Percentiles rank a stretch among this genome's conserved stretches.
These are phyloP conservation scores for Rhizopus arrhizus DNA, from an alignment of 371 early-diverging fungal genomes.

Conservation along the genomic window DNA sequence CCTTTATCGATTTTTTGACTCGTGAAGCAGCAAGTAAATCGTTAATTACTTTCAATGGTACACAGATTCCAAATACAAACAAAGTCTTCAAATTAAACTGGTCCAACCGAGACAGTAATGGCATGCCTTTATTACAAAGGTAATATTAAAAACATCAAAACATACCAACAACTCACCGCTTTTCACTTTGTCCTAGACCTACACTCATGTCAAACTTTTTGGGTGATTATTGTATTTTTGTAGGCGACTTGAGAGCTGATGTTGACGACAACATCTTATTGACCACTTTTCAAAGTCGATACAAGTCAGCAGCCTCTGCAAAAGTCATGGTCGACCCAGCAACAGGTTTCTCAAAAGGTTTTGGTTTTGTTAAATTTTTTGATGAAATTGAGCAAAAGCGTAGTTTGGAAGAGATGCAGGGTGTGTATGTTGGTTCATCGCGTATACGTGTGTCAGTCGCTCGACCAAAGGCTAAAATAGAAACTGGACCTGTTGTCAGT, in stretches of 20 bases:
- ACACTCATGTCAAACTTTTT: conserved; percentile 2
- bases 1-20: conserved; percentile 67
- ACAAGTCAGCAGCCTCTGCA: conserved; percentile 73
- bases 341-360: conserved; percentile 75
- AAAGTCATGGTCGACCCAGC: conserved; percentile 82
- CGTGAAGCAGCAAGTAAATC: conserved; percentile 64
- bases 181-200: background rate
- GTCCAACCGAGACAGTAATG: conserved; percentile 71
- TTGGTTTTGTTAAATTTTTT: conserved; percentile 84
- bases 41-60: conserved; percentile 68
- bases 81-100: conserved; percentile 85
- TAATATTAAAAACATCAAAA: background rate
- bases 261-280: conserved; percentile 67
- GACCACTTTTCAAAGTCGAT: conserved; percentile 62
- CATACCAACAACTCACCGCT: background rate
- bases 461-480: conserved; percentile 71
- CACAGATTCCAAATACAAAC: conserved; percentile 73
- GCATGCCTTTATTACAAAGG: conserved; percentile 11
- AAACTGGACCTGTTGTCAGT: conserved; percentile 26
- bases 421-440: conserved; percentile 69
- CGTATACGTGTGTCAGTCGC: conserved; percentile 86
- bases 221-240: conserved; percentile 76
- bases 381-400: conserved; percentile 73
- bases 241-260: conserved; percentile 77
- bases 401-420: conserved; percentile 83